Percentiles rank a stretch among this genome's conserved stretches.
These are phyloP conservation scores for Geranium brycei DNA, from an alignment of 345 rosid genomes.

Conservation along the genomic window DNA sequence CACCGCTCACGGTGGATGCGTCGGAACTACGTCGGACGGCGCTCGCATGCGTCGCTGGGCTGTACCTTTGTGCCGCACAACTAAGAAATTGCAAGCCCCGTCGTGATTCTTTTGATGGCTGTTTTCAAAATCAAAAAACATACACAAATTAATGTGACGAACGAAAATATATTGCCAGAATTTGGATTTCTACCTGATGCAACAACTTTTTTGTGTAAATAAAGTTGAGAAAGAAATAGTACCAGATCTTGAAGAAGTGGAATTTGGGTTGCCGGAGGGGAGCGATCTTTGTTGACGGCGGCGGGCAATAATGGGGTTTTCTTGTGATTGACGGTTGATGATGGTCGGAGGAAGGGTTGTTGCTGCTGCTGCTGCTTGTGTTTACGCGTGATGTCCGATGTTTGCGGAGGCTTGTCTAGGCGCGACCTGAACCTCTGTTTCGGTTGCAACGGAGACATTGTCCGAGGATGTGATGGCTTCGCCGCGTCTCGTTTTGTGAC, in stretches of 20 bases:
- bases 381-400: slow-evolving; percentile 24
- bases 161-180: no score
- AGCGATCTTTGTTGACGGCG: slow-evolving; percentile 65
- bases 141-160: not conserved
- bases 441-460: slow-evolving; percentile 9
- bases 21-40: no score
- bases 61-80: slow-evolving; percentile 44
- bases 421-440: slow-evolving; percentile 11
- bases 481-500: no score
- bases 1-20: not conserved
- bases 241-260: slow-evolving; percentile 43
- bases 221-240: not conserved
- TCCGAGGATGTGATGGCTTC: slow-evolving; percentile 14
- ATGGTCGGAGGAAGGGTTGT: slow-evolving; percentile 46
- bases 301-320: slow-evolving; percentile 43
- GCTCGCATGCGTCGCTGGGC: slow-evolving; percentile 11
- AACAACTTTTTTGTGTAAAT: not conserved
- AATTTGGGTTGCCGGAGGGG: slow-evolving; percentile 40
- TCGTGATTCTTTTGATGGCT: slow-evolving; percentile 19
- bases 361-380: slow-evolving; percentile 67
- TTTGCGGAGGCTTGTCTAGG: slow-evolving; percentile 34
- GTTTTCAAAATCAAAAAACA: not conserved
- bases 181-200: no score
- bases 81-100: slow-evolving; percentile 43
- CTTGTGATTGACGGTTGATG: slow-evolving; percentile 25